phyloP scores from a whole-genome alignment of 306 rosid species.

The Casuarina cunninghamiana region DNA sequence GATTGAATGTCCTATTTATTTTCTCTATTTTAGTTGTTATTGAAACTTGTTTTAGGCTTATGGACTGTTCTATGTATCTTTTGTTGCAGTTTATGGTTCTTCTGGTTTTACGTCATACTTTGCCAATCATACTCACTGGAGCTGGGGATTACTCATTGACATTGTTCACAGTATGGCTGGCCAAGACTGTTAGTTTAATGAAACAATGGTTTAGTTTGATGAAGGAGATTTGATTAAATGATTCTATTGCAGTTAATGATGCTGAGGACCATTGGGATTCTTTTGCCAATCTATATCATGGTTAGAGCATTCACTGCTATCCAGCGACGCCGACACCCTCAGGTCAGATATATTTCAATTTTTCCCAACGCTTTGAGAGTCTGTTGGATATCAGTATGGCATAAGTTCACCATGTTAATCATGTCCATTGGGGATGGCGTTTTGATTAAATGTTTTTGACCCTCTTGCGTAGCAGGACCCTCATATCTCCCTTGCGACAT shows the following conservation, averaged over 20 bases:
- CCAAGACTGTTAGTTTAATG: not conserved
- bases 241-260: constrained; percentile 49
- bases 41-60: not conserved
- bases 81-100: constrained; percentile 66
- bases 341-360: constrained; percentile 40
- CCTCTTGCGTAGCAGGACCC: constrained; percentile 27
- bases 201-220: not conserved
- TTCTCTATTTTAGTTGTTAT: not conserved
- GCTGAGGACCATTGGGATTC: constrained; percentile 60
- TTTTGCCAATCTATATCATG: constrained; percentile 61
- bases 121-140: constrained; percentile 58
- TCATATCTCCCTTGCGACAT: constrained; percentile 14
- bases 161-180: constrained; percentile 46
- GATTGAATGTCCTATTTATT: not conserved
- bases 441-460: not conserved
- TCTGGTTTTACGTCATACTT: constrained; percentile 68
- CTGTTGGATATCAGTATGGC: not conserved
- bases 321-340: constrained; percentile 48
- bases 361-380: not conserved
- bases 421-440: not conserved
- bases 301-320: constrained; percentile 49
- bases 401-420: not conserved
- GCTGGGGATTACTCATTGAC: constrained; percentile 53
- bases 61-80: constrained; percentile 3
- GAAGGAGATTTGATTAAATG: too few species aligned